Conservation (phyloP, 257 asterid genomes). For the Lithospermum erythrorhizon region DNA sequence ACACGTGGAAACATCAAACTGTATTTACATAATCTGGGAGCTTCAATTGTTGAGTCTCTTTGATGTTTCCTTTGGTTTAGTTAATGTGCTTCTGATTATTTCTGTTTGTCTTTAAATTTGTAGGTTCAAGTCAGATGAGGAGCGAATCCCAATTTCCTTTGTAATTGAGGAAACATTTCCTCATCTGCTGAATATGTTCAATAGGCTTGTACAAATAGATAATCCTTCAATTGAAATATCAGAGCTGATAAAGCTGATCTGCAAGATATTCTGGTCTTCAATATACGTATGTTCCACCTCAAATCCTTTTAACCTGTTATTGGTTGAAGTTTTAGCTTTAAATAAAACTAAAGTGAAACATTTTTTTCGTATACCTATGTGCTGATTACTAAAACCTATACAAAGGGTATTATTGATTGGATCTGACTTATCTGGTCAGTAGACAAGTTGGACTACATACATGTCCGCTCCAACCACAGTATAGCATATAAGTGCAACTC, state of each 20-base stretch:
- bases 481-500: no score
- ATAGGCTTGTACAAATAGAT: constrained; percentile 67
- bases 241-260: constrained; percentile 88
- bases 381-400: no score
- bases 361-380: no score
- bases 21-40: no score
- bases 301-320: background rate
- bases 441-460: no score
- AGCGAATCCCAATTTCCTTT: constrained; percentile 78
- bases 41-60: no score
- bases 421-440: no score
- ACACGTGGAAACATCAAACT: no score
- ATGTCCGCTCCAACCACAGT: no score
- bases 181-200: constrained; percentile 67
- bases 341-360: no score
- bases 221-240: constrained; percentile 83
- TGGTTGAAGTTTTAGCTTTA: no score
- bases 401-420: no score
- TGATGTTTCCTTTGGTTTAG: background rate
- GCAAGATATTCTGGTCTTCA: constrained; percentile 98
- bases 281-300: constrained; percentile 54
- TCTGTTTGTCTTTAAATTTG: constrained; percentile 14
- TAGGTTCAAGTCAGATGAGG: constrained; percentile 99
- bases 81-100: background rate
- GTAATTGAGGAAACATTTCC: constrained; percentile 93